phyloP scores from a whole-genome alignment of 805 yeast species.

The Naumovozyma castellii region DNA sequence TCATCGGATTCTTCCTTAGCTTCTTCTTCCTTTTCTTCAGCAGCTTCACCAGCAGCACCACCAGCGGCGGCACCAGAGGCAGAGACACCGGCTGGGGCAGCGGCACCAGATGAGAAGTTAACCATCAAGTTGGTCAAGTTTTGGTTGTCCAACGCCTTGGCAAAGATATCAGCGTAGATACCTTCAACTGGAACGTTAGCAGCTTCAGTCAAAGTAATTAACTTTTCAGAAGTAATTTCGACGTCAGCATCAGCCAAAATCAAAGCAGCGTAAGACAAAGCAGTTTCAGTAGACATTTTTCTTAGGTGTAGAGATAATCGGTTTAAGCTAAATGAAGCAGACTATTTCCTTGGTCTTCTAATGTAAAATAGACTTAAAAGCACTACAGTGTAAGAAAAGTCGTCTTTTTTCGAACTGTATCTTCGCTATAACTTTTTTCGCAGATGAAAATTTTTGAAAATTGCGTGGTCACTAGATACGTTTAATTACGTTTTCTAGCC shows the following conservation, averaged over 20 bases:
- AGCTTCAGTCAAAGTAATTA: slow-evolving; percentile 58
- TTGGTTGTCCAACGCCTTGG: slow-evolving; percentile 75
- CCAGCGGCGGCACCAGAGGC: slow-evolving; percentile 39
- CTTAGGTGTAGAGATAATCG: slow-evolving; percentile 8
- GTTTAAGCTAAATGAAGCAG: slow-evolving; percentile 9
- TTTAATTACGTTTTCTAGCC: background rate
- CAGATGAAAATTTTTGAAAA: slow-evolving; percentile 26
- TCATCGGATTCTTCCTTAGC: slow-evolving; percentile 63
- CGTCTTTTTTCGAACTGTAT: background rate
- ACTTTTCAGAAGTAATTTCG: slow-evolving; percentile 78
- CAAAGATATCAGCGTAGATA: slow-evolving; percentile 73
- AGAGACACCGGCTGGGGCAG: slow-evolving; percentile 32
- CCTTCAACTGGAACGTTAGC: slow-evolving; percentile 57
- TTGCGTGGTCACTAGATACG: slow-evolving; percentile 6
- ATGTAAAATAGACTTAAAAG: background rate
- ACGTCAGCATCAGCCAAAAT: slow-evolving; percentile 94
- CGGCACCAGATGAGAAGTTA: slow-evolving; percentile 46
- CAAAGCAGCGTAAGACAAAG: slow-evolving; percentile 95
- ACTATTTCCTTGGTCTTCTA: slow-evolving; percentile 7
- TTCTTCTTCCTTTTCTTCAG: slow-evolving; percentile 49
- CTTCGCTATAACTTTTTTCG: background rate
- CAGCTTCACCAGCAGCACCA: slow-evolving; percentile 27
- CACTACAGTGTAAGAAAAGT: too few relatives aligned
- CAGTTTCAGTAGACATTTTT: slow-evolving; percentile 57
- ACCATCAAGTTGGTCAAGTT: slow-evolving; percentile 60